Evolutionary conservation across 441 rosid species (phyloP).

Genomic region (Euphorbia schlechtendalii): DNA sequence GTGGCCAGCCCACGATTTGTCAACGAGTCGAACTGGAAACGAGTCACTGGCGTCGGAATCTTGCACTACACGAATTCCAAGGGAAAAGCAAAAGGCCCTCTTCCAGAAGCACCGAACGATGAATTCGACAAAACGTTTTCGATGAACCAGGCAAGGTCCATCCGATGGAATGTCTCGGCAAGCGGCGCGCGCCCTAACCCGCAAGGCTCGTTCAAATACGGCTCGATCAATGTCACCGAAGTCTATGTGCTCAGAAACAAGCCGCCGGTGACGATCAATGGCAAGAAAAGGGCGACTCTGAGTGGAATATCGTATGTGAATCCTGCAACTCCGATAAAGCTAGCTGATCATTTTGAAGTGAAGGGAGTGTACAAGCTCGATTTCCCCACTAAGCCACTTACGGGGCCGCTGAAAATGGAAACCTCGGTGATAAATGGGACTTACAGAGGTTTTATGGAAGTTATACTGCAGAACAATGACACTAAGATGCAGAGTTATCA

Average conservation of each 20-base stretch:
- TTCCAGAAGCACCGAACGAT: conserved; percentile 74
- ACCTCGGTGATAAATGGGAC: conserved; percentile 86
- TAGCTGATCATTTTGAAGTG: conserved; percentile 65
- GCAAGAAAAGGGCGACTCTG: conserved; percentile 59
- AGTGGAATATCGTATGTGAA: conserved; percentile 73
- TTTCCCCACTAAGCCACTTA: conserved; percentile 71
- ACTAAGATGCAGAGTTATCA: conserved; percentile 86
- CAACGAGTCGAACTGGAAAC: conserved; percentile 74
- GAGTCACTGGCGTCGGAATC: conserved; percentile 90
- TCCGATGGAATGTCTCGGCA: conserved; percentile 85
- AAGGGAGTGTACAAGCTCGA: conserved; percentile 83
- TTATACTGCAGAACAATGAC: conserved; percentile 86
- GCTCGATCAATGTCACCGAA: conserved; percentile 85
- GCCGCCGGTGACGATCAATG: conserved; percentile 56
- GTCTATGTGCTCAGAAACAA: conserved; percentile 55
- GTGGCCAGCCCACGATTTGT: conserved; percentile 90
- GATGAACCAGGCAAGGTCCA: conserved; percentile 96
- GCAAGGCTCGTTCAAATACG: conserved; percentile 88
- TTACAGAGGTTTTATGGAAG: conserved; percentile 84
- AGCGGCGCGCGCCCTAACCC: conserved; percentile 98
- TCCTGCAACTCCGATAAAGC: conserved; percentile 73
- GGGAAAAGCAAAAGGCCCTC: conserved; percentile 77
- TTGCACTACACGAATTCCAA: conserved; percentile 84
- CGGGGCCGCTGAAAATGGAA: conserved; percentile 49
- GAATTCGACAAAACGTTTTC: conserved; percentile 83